These are phyloP conservation scores for Yamadazyma friedrichii DNA, from an alignment of 1,139 yeast genomes.

Conservation along the genomic window DNA sequence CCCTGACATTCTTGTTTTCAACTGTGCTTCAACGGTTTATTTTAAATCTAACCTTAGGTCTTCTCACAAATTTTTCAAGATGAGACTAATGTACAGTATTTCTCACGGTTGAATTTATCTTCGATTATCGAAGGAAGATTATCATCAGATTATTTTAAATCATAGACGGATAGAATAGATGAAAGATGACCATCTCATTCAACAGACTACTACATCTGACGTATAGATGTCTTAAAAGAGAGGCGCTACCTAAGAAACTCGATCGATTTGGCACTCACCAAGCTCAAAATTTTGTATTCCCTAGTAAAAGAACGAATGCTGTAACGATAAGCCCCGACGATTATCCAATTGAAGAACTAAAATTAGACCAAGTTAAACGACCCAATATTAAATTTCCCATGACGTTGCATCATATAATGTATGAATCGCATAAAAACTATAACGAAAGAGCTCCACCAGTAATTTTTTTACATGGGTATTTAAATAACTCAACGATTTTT, in stretches of 20 bases:
- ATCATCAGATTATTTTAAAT: too few species aligned
- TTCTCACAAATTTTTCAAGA: constrained; percentile 11
- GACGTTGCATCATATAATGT: constrained; percentile 7
- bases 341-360: background rate
- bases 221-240: background rate
- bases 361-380: constrained; percentile 6
- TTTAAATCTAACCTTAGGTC: too few species aligned
- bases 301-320: background rate
- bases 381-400: constrained; percentile 1
- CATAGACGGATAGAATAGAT: too few species aligned
- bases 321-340: too few species aligned
- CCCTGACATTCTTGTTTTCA: constrained; percentile 14
- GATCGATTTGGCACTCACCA: background rate
- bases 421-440: constrained; percentile 4
- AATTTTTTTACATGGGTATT: constrained; percentile 48
- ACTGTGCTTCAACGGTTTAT: too few species aligned
- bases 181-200: too few species aligned
- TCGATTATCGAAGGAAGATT: too few species aligned
- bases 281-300: background rate
- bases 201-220: background rate
- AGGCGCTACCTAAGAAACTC: background rate
- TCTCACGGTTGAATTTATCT: too few species aligned
- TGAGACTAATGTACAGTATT: constrained; percentile 5
- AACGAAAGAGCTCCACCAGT: constrained; percentile 24
- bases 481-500: constrained; percentile 46